These are phyloP conservation scores for Ogataea trehaloabstinens DNA, from an alignment of 805 yeast genomes.

Conservation along the genomic window DNA sequence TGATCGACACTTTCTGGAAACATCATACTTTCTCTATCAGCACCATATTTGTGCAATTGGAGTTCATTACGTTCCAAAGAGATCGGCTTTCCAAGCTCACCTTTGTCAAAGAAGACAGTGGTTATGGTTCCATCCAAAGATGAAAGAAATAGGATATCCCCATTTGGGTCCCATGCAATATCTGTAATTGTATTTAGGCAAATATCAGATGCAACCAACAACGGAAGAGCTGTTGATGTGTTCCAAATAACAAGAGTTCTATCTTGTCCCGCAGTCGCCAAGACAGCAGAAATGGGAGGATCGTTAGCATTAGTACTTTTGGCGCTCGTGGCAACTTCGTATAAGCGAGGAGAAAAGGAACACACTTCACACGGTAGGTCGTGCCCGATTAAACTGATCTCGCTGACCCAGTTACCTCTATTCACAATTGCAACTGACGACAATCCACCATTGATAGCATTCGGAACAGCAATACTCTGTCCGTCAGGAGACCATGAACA, in stretches of 20 bases:
- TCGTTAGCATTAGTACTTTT: conserved; percentile 22
- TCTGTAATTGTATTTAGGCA: conserved; percentile 81
- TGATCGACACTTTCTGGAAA: conserved; percentile 88
- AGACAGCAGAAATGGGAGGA: conserved; percentile 51
- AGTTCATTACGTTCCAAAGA: conserved; percentile 66
- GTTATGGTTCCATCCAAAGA: conserved; percentile 85
- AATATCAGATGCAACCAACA: conserved; percentile 76
- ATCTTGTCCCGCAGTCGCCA: conserved; percentile 98
- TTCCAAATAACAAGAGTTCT: conserved; percentile 86
- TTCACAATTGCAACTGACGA: conserved; percentile 70
- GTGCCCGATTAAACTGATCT: conserved; percentile 74
- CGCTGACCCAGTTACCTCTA: conserved; percentile 79
- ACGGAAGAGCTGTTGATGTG: conserved; percentile 71
- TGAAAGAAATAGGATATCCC: conserved; percentile 66
- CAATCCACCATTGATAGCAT: conserved; percentile 81
- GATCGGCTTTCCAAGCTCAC: conserved; percentile 59
- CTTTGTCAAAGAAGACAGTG: conserved; percentile 57
- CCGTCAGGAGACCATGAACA: conserved; percentile 93
- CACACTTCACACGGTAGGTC: conserved; percentile 85
- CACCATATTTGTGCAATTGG: conserved; percentile 81
- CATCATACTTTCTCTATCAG: conserved; percentile 76
- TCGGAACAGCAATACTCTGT: conserved; percentile 80
- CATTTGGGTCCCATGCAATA: conserved; percentile 84
- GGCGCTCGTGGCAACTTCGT: conserved; percentile 31
- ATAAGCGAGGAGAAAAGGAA: conserved; percentile 68